These are phyloP conservation scores for Avena atlantica DNA, from an alignment of 176 grass and related monocot species.

Conservation along the genomic window DNA sequence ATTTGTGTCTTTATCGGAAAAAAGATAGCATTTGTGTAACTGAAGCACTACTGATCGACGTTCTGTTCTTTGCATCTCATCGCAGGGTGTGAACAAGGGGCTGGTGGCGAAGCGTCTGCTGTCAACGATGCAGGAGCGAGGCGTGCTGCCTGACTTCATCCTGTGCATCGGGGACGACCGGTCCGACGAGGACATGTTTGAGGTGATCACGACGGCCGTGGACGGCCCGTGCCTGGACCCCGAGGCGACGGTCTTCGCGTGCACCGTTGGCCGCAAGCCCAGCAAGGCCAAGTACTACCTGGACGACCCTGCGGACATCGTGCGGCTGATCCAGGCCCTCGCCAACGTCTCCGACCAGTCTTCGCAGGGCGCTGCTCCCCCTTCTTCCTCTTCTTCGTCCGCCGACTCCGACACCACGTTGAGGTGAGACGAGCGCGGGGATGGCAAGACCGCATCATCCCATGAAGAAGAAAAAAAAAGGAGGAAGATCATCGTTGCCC, in stretches of 20 bases:
- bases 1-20: too few relatives aligned
- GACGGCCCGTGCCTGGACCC: conserved; percentile 44
- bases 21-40: not conserved
- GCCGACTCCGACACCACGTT: not conserved
- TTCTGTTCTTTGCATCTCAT: not conserved
- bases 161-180: conserved; percentile 88
- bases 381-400: not conserved
- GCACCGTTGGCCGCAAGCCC: conserved; percentile 86
- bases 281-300: conserved; percentile 99
- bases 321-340: conserved; percentile 74
- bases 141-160: conserved; percentile 67
- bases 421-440: conserved; percentile 36
- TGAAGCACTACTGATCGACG: not conserved
- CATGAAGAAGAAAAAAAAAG: not conserved
- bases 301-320: conserved; percentile 75
- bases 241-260: conserved; percentile 77
- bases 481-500: not conserved
- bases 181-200: conserved; percentile 97
- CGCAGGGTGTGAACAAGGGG: conserved; percentile 86
- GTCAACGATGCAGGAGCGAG: conserved; percentile 52
- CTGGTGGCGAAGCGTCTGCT: conserved; percentile 68
- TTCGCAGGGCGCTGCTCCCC: not conserved
- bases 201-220: conserved; percentile 67
- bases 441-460: not conserved
- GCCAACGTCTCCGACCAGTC: conserved; percentile 72